Conservation (phyloP, 1,139 yeast genomes). For the Chernovozyma aurita region DNA sequence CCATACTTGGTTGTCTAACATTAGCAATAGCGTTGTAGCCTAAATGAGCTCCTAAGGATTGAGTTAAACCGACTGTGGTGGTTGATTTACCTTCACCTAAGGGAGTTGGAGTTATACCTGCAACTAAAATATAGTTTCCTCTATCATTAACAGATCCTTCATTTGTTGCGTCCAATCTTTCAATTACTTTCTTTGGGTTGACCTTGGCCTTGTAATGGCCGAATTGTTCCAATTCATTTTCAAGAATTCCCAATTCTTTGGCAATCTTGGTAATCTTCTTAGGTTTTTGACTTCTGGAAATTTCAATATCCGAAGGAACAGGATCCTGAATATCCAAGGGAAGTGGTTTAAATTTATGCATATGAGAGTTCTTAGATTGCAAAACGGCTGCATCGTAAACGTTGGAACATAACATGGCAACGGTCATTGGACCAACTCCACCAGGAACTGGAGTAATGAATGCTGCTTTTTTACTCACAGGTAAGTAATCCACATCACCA, state of each 20-base stretch:
- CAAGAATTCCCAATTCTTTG: constrained; percentile 57
- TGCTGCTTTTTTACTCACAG: constrained; percentile 53
- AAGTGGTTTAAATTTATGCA: constrained; percentile 43
- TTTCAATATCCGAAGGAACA: constrained; percentile 74
- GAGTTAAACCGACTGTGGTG: constrained; percentile 75
- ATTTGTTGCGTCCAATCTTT: constrained; percentile 53
- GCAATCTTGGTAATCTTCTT: constrained; percentile 63
- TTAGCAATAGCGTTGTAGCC: constrained; percentile 68
- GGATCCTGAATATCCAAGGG: constrained; percentile 49
- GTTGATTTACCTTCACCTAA: constrained; percentile 82
- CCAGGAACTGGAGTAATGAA: constrained; percentile 82
- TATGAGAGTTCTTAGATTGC: constrained; percentile 45
- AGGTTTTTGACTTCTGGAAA: constrained; percentile 70
- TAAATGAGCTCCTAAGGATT: constrained; percentile 75
- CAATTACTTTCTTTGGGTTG: constrained; percentile 48
- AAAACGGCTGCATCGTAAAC: constrained; percentile 62
- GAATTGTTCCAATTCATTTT: constrained; percentile 62
- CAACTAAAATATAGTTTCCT: constrained; percentile 68
- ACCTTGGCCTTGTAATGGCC: constrained; percentile 78
- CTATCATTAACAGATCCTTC: constrained; percentile 39
- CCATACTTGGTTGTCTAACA: constrained; percentile 84
- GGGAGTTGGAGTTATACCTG: constrained; percentile 83
- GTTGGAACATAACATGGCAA: constrained; percentile 73
- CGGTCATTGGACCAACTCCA: constrained; percentile 90
- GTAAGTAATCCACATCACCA: constrained; percentile 70